Percentiles rank a stretch among this genome's conserved stretches.
Evolutionary conservation across 2,329 filamentous ascomycete genomes (phyloP).

Genomic region (Microdochium nivale): DNA sequence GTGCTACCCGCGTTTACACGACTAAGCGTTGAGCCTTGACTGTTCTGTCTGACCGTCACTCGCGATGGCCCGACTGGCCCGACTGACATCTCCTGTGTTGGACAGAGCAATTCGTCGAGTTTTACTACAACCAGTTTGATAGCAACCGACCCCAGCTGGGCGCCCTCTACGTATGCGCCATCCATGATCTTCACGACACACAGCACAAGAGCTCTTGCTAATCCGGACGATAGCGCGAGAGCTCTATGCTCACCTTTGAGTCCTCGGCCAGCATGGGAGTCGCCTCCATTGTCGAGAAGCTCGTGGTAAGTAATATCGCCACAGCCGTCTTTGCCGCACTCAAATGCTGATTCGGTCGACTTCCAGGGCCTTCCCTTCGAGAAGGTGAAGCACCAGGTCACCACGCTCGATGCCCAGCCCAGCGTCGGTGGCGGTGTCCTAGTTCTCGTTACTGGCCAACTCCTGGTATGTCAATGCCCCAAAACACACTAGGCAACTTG

Average conservation of each 20-base stretch:
- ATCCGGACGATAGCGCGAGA: slow-evolving; percentile 48
- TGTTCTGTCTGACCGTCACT: background rate
- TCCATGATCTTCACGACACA: background rate
- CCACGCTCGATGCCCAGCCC: slow-evolving; percentile 78
- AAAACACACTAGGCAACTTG: background rate
- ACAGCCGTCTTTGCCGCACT: background rate
- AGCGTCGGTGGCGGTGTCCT: slow-evolving; percentile 63
- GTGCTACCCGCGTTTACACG: slow-evolving; percentile 11
- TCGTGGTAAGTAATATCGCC: slow-evolving; percentile 49
- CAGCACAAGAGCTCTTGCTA: slow-evolving; percentile 1
- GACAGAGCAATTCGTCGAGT: slow-evolving; percentile 76
- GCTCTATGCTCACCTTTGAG: slow-evolving; percentile 95
- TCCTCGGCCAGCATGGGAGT: slow-evolving; percentile 56
- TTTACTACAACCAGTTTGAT: slow-evolving; percentile 90
- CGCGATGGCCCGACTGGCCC: slow-evolving; percentile 1
- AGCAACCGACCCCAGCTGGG: slow-evolving; percentile 54
- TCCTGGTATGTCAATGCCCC: slow-evolving; percentile 54
- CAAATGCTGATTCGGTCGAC: slow-evolving; percentile 1
- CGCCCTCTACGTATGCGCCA: slow-evolving; percentile 67
- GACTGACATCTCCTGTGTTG: slow-evolving; percentile 7
- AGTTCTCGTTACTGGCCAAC: slow-evolving; percentile 79
- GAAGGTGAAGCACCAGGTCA: slow-evolving; percentile 70
- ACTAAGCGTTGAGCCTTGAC: background rate
- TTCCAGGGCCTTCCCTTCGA: slow-evolving; percentile 10
- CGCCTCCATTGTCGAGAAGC: slow-evolving; percentile 66